Conservation (phyloP, 1,284 basidiomycete genomes). For the Heterobasidion parviporum region DNA sequence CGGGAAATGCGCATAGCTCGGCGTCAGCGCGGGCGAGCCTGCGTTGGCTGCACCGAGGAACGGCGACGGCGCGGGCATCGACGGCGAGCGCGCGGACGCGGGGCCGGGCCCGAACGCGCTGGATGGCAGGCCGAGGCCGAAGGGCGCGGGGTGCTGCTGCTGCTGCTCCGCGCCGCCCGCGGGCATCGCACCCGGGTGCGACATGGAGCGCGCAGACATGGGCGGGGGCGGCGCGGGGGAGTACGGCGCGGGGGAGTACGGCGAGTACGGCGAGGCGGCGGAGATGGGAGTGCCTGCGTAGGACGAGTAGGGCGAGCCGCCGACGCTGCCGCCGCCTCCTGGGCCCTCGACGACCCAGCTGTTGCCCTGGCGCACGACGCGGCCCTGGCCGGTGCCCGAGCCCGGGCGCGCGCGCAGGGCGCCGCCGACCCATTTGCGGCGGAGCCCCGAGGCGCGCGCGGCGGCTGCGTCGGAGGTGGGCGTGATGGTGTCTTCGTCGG, state of each 20-base stretch:
- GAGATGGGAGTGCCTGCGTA: constrained; percentile 31
- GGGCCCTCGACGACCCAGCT: constrained; percentile 36
- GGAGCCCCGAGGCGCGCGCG: constrained; percentile 34
- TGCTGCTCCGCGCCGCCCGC: constrained; percentile 11
- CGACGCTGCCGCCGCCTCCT: too few relatives aligned
- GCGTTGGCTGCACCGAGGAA: not conserved
- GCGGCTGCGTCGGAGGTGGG: constrained; percentile 37
- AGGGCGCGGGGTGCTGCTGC: constrained; percentile 6
- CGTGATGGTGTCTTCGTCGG: constrained; percentile 48
- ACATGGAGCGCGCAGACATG: constrained; percentile 12
- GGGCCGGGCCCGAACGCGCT: constrained; percentile 18
- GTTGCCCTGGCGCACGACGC: constrained; percentile 29
- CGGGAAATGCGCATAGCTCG: constrained; percentile 27
- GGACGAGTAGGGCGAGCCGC: constrained; percentile 25
- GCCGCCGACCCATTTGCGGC: constrained; percentile 38
- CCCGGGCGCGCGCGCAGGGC: constrained; percentile 34
- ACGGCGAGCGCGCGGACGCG: constrained; percentile 12
- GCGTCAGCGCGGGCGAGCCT: constrained; percentile 15
- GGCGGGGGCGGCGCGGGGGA: constrained; percentile 2
- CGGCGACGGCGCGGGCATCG: not conserved
- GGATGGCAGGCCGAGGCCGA: constrained; percentile 25
- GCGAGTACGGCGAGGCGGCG: constrained; percentile 22
- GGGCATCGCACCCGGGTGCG: constrained; percentile 4
- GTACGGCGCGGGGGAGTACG: constrained; percentile 16
- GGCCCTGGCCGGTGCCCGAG: constrained; percentile 2